Evolutionary conservation across 2,329 filamentous ascomycete genomes (phyloP), one percentile per base, ranked within the genome.

Genomic region (Aspergillus brunneoviolaceus): DNA sequence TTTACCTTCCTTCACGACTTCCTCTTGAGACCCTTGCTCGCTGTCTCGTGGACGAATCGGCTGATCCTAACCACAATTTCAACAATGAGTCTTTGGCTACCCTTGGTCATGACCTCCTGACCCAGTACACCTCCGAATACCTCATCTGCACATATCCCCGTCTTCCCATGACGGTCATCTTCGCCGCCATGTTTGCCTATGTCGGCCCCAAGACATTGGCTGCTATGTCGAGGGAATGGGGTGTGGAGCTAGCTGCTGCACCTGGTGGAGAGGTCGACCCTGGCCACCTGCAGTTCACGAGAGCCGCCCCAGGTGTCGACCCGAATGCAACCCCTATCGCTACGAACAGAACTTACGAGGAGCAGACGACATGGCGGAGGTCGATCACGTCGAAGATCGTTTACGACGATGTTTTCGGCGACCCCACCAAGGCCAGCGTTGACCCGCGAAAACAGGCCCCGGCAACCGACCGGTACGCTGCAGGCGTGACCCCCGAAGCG

Each of bases 261-360:
- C 95, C 95, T 0, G 95, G 94, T 54, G 86, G 86, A 60, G 94
- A 98, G 79, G 93, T 98, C 58, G 95, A 99, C 74, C 89, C 93
- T 0, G 95, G 94, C 5, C 81, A 96, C 57, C 81, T 99, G 62
- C 95, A 98, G 74, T 96, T 92, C 82, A 77, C 78, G 78, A 72
- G 83, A 58, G 63, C 82, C 25, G 69, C 74, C 10, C 76, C 82
- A 5, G 80, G 80, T 7, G 71, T 73, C 35, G 67, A 74, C 27
- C 25, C 74, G 33, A 76, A 83, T 56, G 71, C 75, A 54, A 58
- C 64, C 12, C 72, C 78, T 16, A 80, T 81, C 21, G 71, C 80
- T 23, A 72, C 78, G 53, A 64, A 74, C 47, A 70, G 70, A n/a
- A 69, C 67, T 76, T 76, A 77, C 80, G 74, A 81, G 72, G 63